Evolutionary conservation across 352 stramenopile species (phyloP), one percentile per base, ranked within the genome.

Genomic region (Pythium inflatum): DNA sequence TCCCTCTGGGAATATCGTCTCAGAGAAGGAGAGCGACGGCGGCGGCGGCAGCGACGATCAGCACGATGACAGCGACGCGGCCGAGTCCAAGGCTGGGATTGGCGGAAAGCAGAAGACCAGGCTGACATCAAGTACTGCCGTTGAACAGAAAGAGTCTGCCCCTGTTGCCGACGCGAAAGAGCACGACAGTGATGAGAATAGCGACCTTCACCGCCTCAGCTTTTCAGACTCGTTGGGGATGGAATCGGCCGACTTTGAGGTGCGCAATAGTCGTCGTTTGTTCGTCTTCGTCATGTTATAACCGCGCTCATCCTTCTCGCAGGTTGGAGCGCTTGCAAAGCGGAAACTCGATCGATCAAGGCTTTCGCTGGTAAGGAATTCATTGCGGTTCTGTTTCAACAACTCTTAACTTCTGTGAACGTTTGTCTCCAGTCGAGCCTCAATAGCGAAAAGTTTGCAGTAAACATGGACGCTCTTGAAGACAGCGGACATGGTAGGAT

Each of bases 221-320:
- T 62, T 81, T 20, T 93, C 82, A 0, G 88, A 95, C 53, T 95
- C 88, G 0, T 75, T 94, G 1, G 86, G 85, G 4, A 80, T 95
- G 63, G 78, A 82, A 36, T 92, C 85, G 2, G 82, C 85, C 18
- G 88, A 95, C 70, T 95, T 94, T 72, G 83, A 92, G 74, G 88
- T 94, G 55, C 4, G 45, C 43, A 24, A 16, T 9, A 22, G 1
- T 20, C 30, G 27, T 56, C 48, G 34, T 11, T 11, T 25, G 22
- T 51, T 51, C 36, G 9, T 16, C 9, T 43, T 16, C 36, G 9
- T 43, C 36, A 16, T 43, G 11, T 56, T 24, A 56, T 11, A 1
- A 20, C 45, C 30, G 3, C 69, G 46, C 11, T 20, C 28, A 18
- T 40, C 5, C 11, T 30, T 20, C 20, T 33, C 33, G 22, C 12